Evolutionary conservation across 257 asterid species (phyloP).

Genomic region (Nemophila menziesii): DNA sequence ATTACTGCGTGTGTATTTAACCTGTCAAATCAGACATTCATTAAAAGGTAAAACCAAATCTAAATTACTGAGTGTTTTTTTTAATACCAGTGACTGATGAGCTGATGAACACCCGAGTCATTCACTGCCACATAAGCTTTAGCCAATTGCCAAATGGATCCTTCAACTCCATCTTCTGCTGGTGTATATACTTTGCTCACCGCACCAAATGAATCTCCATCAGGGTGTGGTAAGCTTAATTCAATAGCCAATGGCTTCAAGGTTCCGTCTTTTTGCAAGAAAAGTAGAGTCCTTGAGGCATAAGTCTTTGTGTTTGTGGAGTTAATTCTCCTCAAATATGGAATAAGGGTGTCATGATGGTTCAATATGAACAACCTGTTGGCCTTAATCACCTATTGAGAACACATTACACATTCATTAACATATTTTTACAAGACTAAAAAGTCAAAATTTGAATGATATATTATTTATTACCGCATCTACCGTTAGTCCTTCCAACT

Average conservation of each 20-base stretch:
- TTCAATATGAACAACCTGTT: constrained; percentile 17
- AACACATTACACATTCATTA: neutral
- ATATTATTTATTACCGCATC: constrained; percentile 10
- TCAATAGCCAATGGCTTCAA: constrained; percentile 19
- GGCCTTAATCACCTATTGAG: constrained; percentile 11
- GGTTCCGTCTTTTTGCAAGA: constrained; percentile 14
- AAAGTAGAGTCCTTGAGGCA: constrained; percentile 18
- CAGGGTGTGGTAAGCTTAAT: constrained; percentile 18
- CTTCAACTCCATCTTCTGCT: constrained; percentile 15
- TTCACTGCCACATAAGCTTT: constrained; percentile 23
- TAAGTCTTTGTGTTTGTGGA: constrained; percentile 12
- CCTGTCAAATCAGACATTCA: constrained; percentile 1
- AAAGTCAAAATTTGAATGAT: neutral
- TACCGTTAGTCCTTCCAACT: constrained; percentile 13
- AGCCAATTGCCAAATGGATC: constrained; percentile 16
- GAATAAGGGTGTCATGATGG: constrained; percentile 18
- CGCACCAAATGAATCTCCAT: constrained; percentile 15
- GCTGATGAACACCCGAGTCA: constrained; percentile 22
- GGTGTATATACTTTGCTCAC: constrained; percentile 18
- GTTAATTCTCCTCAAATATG: constrained; percentile 18
- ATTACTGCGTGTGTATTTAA: constrained; percentile 18
- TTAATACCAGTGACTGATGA: constrained; percentile 17
- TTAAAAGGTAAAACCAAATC: neutral
- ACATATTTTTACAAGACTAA: neutral
- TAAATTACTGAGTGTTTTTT: neutral